Evolutionary conservation across 1,284 basidiomycete species (phyloP).

Genomic region (Pascua sp.): DNA sequence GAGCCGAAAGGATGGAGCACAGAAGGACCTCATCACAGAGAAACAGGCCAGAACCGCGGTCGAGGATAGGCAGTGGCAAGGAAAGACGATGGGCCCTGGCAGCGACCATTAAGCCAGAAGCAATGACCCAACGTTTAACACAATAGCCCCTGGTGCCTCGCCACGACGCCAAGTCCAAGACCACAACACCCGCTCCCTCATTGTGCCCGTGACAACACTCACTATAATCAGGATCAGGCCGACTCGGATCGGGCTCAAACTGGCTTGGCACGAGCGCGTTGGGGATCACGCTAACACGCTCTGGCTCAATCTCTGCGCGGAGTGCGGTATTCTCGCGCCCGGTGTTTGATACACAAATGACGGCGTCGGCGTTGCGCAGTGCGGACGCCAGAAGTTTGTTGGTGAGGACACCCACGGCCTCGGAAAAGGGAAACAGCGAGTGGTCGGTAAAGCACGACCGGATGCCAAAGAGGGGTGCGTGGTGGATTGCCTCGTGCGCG

Average conservation of each 20-base stretch:
- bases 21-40: too few relatives aligned
- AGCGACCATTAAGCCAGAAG: too few relatives aligned
- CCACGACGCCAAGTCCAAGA: too few relatives aligned
- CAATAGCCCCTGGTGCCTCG: too few relatives aligned
- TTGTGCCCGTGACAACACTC: constrained; percentile 28
- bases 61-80: too few relatives aligned
- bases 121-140: too few relatives aligned
- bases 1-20: too few relatives aligned
- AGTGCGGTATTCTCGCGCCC: constrained; percentile 94
- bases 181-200: not conserved
- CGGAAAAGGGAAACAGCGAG: constrained; percentile 91
- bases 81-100: too few relatives aligned
- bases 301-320: constrained; percentile 69
- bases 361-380: constrained; percentile 84
- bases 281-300: constrained; percentile 82
- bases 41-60: too few relatives aligned
- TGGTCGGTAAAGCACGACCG: constrained; percentile 93
- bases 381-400: constrained; percentile 89
- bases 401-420: constrained; percentile 91
- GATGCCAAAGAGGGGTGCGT: constrained; percentile 72
- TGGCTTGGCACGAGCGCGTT: constrained; percentile 87
- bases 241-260: constrained; percentile 64
- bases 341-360: constrained; percentile 96
- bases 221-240: constrained; percentile 60
- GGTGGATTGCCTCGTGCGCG: constrained; percentile 85